Base-by-base conservation (phyloP, 2,329 filamentous ascomycete species). In the Colletotrichum ledebouriae region DNA sequence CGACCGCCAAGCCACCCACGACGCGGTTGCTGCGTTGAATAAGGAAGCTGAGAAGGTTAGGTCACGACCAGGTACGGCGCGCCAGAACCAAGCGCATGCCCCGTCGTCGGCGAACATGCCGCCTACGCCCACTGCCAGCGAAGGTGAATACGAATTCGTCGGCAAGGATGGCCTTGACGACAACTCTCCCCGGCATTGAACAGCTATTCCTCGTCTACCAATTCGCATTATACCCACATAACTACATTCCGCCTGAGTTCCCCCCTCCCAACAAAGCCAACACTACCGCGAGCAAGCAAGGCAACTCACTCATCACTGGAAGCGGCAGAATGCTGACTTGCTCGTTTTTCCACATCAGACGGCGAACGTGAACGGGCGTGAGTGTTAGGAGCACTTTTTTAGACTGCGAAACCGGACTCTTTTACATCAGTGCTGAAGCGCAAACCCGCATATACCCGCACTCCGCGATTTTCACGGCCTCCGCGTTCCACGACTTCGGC, bases 61-160 rank as follows among this genome's bases (percentile, higher is more conserved):
- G 63, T 87, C 86, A 75, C 82, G 86, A 75, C 86, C 86, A 70
- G 85, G 85, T 73, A 87, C 85, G 65, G 82, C 82, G 52, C 77
- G 85, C 77, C 78, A 84, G 76, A 76, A 80, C 80, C 77, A 80
- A 78, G 78, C 84, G 81, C 81, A 80, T 70, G 84, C 84, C 66
- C 86, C 86, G 71, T 80, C 83, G 67, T 80, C 81, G 70, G 87
- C 86, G 69, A 85, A 85, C 73, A 86, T 89, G 83, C 87, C 86
- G 74, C 86, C 86, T 62, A 89, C 86, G 59, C 87, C 87, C 57
- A 85, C 85, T 73, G 85, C 84, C 78, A 88, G 86, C 81, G 87
- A 89, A 87, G 86, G 86, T 88, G 84, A 88, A 84, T 85, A 84
- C 78, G 70, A 72, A 52, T 63, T 73, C 55, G 67, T 72, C 62